Conservation (phyloP, 2,329 filamentous ascomycete species). For the Beauveria australis region DNA sequence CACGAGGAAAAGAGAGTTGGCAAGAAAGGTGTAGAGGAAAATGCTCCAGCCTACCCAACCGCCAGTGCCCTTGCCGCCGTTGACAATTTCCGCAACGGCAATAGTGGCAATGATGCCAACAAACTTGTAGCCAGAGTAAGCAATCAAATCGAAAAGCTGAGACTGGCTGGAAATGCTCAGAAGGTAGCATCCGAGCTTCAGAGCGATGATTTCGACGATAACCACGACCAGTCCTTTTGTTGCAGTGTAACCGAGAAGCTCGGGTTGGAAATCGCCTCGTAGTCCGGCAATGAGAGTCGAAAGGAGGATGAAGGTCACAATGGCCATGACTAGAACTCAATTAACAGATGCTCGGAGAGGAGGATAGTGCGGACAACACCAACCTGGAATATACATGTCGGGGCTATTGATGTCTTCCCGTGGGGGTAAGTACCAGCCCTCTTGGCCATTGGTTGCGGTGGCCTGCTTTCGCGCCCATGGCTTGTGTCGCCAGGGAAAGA, state of each 20-base stretch:
- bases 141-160: conserved; percentile 86
- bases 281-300: conserved; percentile 86
- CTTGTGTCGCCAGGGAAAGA: conserved; percentile 96
- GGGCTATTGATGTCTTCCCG: conserved; percentile 95
- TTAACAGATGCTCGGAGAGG: not conserved
- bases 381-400: conserved; percentile 92
- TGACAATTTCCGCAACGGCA: conserved; percentile 67
- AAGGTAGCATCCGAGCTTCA: conserved; percentile 90
- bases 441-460: conserved; percentile 59
- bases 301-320: conserved; percentile 94
- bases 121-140: conserved; percentile 98
- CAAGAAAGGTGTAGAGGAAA: conserved; percentile 85
- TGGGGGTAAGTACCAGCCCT: conserved; percentile 78
- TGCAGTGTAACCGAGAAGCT: conserved; percentile 83
- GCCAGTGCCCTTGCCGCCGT: conserved; percentile 71
- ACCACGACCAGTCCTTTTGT: conserved; percentile 78
- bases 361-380: conserved; percentile 12
- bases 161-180: conserved; percentile 89
- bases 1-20: conserved; percentile 93
- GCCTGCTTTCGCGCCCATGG: conserved; percentile 91
- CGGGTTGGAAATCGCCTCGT: conserved; percentile 85
- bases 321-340: conserved; percentile 67
- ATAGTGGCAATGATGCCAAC: conserved; percentile 92
- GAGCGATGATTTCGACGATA: conserved; percentile 74
- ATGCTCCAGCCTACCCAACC: conserved; percentile 83